Percentiles rank a stretch among this genome's conserved stretches.
Conservation (phyloP, 202 grass and related monocot species). For the Panicum hallii region DNA sequence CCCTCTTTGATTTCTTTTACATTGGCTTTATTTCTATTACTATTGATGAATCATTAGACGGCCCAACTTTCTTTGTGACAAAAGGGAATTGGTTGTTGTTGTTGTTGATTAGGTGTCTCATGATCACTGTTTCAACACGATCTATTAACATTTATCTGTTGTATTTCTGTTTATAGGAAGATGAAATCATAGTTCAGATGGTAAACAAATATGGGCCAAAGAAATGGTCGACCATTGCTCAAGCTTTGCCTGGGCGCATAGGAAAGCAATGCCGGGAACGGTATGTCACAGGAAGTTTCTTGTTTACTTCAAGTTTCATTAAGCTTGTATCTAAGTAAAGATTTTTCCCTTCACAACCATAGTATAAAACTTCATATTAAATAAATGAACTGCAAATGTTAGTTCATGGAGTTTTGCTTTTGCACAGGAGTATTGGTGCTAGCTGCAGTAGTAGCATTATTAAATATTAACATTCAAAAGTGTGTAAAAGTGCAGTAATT, state of each 20-base stretch:
- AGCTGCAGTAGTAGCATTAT: background rate
- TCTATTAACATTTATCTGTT: background rate
- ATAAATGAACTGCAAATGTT: constrained; percentile 12
- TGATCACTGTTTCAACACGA: background rate
- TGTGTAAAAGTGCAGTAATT: background rate
- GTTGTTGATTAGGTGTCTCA: constrained; percentile 3
- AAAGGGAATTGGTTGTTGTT: background rate
- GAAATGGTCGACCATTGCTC: constrained; percentile 96
- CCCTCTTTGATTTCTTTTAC: constrained; percentile 30
- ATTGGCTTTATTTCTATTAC: constrained; percentile 21
- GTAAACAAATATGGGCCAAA: constrained; percentile 91
- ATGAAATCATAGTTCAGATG: constrained; percentile 90
- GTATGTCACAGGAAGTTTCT: constrained; percentile 51
- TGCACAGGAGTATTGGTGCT: constrained; percentile 10
- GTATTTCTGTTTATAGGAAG: constrained; percentile 65
- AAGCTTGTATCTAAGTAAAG: constrained; percentile 26
- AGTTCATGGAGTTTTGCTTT: background rate
- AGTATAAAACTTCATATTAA: constrained; percentile 8
- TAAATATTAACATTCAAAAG: background rate
- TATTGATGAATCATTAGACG: background rate
- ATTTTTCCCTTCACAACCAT: background rate
- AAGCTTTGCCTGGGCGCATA: constrained; percentile 92
- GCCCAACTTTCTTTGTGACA: background rate
- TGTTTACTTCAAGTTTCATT: constrained; percentile 14
- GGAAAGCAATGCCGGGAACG: constrained; percentile 97